Conservation (phyloP, 345 rosid genomes). For the Camelina laxa region DNA sequence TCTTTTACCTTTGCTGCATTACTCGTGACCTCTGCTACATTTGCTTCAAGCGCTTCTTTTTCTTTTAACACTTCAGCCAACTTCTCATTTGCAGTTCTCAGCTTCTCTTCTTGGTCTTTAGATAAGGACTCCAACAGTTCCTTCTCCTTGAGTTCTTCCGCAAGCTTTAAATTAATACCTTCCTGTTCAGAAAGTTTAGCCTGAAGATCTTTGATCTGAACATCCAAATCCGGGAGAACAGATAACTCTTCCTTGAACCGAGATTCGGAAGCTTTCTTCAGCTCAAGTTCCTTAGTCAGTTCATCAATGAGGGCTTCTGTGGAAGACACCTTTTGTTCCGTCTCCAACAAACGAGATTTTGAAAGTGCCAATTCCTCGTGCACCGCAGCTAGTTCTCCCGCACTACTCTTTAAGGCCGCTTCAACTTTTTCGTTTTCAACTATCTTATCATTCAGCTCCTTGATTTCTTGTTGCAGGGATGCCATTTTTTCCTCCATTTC, state of each 20-base stretch:
- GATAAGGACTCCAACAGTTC: conserved; percentile 55
- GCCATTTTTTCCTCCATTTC: conserved; percentile 69
- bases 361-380: conserved; percentile 71
- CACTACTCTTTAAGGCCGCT: conserved; percentile 68
- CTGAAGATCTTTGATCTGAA: conserved; percentile 59
- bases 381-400: conserved; percentile 60
- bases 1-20: conserved; percentile 54
- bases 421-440: conserved; percentile 73
- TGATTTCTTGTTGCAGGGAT: conserved; percentile 69
- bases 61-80: conserved; percentile 62
- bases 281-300: conserved; percentile 65
- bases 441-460: conserved; percentile 63
- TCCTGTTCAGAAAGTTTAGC: conserved; percentile 61
- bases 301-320: conserved; percentile 66
- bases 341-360: conserved; percentile 59
- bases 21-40: conserved; percentile 55
- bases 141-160: conserved; percentile 62
- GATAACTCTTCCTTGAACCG: conserved; percentile 62
- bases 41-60: conserved; percentile 68
- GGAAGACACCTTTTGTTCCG: conserved; percentile 65
- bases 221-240: conserved; percentile 56
- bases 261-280: conserved; percentile 69
- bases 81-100: conserved; percentile 61
- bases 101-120: conserved; percentile 70
- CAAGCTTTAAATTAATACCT: conserved; percentile 43